A percentile compares a stretch with the other conserved stretches of the same genome.
phyloP scores from a whole-genome alignment of 306 rosid genomes.

The Fagus sylvatica region DNA sequence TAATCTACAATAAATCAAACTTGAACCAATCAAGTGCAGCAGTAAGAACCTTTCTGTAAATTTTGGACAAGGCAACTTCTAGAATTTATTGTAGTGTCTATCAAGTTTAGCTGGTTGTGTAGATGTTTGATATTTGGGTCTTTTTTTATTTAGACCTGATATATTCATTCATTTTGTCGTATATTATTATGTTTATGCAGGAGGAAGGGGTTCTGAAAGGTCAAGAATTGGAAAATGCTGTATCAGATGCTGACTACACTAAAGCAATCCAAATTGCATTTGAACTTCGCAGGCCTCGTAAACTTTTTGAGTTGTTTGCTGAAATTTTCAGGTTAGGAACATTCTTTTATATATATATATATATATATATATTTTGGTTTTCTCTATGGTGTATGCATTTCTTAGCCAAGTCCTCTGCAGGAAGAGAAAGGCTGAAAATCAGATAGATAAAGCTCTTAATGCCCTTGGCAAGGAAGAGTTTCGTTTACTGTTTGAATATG shows the following conservation, averaged over 20 bases:
- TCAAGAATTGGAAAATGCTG: conserved; percentile 94
- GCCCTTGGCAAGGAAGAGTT: conserved; percentile 64
- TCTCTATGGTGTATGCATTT: background rate
- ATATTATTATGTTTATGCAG: conserved; percentile 39
- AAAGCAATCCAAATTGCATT: conserved; percentile 89
- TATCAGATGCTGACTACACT: conserved; percentile 74
- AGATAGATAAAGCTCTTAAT: conserved; percentile 56
- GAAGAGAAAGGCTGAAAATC: conserved; percentile 57
- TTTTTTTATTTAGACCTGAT: background rate
- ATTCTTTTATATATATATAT: background rate
- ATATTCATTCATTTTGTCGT: background rate
- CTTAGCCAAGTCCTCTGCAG: conserved; percentile 51
- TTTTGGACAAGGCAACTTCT: background rate
- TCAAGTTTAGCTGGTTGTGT: background rate
- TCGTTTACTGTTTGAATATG: conserved; percentile 55
- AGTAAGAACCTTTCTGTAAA: background rate
- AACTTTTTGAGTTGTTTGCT: conserved; percentile 60
- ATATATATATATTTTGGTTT: too few relatives aligned
- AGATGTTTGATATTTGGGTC: background rate
- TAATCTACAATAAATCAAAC: background rate
- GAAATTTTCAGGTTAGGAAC: conserved; percentile 77
- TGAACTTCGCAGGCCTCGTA: conserved; percentile 82
- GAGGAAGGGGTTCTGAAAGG: conserved; percentile 87
- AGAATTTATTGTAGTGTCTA: background rate
- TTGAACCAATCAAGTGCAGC: background rate